Evolutionary conservation across 2,329 filamentous ascomycete genomes (phyloP), one percentile per base, ranked within the genome.

Genomic region (Aspergillus ochraceus): DNA sequence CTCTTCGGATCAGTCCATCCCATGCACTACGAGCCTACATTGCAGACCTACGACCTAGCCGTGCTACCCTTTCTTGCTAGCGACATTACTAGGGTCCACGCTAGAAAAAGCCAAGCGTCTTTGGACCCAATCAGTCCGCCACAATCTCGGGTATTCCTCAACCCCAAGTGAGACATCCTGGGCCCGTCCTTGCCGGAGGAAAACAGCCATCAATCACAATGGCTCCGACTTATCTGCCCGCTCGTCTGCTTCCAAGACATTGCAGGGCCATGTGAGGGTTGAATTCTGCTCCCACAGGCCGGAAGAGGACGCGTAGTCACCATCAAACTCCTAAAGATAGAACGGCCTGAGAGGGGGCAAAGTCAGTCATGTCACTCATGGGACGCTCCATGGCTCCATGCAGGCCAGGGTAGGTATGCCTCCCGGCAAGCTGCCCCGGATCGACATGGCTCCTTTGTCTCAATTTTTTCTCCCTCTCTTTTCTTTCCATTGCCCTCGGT

Each of bases 31-130:
- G 11, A 14, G 32, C 4, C 32, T 14, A 36, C 42, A 19, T 14
- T 11, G 11, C 42, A 51, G 49, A 49, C 17, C 46, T 49, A 22
- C 46, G 11, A 14, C 49, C 24, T 51, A 24, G 45, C 45, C 49
- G 24, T 51, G 29, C 49, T 51, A 51, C 29, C 17, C 17, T 51
- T 51, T 22, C 36, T 19, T 49, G 39, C 20, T 22, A 20, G 12
- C 46, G 52, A 58, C 12, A 42, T 9, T 50, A 26, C 55, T 55
- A 61, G 52, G 55, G 60, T 62, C 57, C 54, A 52, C 61, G 52
- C 66, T 68, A 68, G 62, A 49, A 63, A 62, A 66, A 67, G 65
- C 65, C 66, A 67, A 68, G 65, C 56, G 51, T 51, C 29, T 11
- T 24, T 24, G 47, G 30, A 30, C 46, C 60, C 60, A 61, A 61